Percentiles rank a stretch among this genome's conserved stretches.
phyloP scores from a whole-genome alignment of 140 eudicot genomes.

The Ambrosia hybrid region DNA sequence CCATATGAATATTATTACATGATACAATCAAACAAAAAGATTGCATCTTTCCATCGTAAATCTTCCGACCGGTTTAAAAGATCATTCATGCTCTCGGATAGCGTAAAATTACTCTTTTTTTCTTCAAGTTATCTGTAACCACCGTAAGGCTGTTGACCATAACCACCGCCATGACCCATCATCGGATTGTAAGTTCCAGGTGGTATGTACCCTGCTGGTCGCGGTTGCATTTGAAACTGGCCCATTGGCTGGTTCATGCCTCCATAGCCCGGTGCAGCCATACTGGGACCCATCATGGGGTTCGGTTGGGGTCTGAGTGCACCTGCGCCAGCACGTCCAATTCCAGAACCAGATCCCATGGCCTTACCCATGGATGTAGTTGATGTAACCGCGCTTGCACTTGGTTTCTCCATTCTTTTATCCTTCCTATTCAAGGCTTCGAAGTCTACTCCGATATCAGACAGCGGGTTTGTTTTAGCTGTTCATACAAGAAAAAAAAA shows the following conservation, averaged over 20 bases:
- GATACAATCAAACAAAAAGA: slow-evolving; percentile 32
- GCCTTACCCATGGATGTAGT: slow-evolving; percentile 93
- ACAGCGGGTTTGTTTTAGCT: slow-evolving; percentile 85
- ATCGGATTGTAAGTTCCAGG: slow-evolving; percentile 67
- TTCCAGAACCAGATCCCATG: slow-evolving; percentile 98
- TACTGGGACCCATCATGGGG: slow-evolving; percentile 67
- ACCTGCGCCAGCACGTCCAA: slow-evolving; percentile 84
- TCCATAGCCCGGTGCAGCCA: slow-evolving; percentile 44
- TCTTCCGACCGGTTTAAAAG: slow-evolving; percentile 8
- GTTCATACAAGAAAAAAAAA: slow-evolving; percentile 30
- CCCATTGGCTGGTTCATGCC: slow-evolving; percentile 52
- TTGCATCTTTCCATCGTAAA: slow-evolving; percentile 20
- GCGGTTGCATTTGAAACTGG: slow-evolving; percentile 65
- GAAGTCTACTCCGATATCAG: slow-evolving; percentile 92
- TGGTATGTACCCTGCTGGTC: slow-evolving; percentile 53
- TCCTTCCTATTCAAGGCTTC: slow-evolving; percentile 96
- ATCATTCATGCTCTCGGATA: background rate
- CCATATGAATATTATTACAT: slow-evolving; percentile 24
- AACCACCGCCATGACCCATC: slow-evolving; percentile 65
- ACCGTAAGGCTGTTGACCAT: slow-evolving; percentile 85
- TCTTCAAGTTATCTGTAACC: slow-evolving; percentile 52
- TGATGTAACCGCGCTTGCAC: slow-evolving; percentile 52
- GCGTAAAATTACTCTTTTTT: slow-evolving; percentile 19
- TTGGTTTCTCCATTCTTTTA: slow-evolving; percentile 91
- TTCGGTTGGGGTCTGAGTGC: slow-evolving; percentile 62